Evolutionary conservation across 2,329 filamentous ascomycete genomes (phyloP), one percentile per base, ranked within the genome.

Genomic region (Exophiala viscosa): DNA sequence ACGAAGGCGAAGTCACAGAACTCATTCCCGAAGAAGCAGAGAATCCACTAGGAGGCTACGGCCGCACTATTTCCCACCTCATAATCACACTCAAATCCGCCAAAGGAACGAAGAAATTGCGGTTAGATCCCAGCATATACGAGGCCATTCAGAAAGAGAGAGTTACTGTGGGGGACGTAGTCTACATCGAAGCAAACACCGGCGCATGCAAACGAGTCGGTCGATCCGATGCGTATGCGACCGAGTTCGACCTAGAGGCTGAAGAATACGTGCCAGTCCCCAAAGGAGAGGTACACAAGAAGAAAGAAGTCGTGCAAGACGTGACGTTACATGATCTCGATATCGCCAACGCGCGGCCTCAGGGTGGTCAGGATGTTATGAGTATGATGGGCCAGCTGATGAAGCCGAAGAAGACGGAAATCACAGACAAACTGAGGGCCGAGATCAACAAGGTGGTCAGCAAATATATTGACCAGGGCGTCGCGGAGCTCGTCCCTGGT

Each of bases 331-430:
- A 99, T 71, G 93, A 99, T 68, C 78, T 99, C 51, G 93, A 99
- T 67, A 87, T 97, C 58, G 93, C 93, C 60, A 99, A 99, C 66
- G 88, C 93, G 11, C 80, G 92, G 65, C 93, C 93, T 3, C 90
- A 97, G 76, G 93, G 93, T 48, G 93, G 93, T 40, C 93, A 99
- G 77, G 93, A 99, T 71, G 95, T 99, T 62, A 97, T 99, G 91
- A 96, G 91, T 76, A 97, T 99, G 93, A 97, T 99, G 92, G 93
- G 93, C 65, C 93, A 99, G 73, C 76, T 99, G 67, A 96, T 97
- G 90, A 97, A 97, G 81, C 93, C 93, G 57, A 95, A 95, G 78
- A 96, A 96, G 85, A 99, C 93, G 5, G 93, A 99, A 71, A 97
- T 99, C 67, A 99, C 93, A 28, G 93, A 99, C 73, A 99, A 99